A percentile compares a stretch with the other conserved stretches of the same genome.
These are phyloP conservation scores for Puccinia triticina DNA, from an alignment of 1,284 basidiomycete genomes.

Conservation along the genomic window DNA sequence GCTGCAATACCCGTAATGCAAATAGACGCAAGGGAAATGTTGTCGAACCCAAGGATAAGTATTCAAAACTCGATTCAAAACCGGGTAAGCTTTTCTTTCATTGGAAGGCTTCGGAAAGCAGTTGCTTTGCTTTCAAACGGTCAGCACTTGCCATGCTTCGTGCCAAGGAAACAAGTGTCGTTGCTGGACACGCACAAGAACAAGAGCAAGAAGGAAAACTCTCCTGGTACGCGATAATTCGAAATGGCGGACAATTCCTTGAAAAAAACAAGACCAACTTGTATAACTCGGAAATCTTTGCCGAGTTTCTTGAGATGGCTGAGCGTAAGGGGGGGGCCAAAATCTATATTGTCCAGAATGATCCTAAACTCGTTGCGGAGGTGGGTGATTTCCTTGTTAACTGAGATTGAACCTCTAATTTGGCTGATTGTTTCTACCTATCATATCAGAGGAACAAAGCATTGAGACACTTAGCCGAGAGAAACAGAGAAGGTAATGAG, in stretches of 20 bases:
- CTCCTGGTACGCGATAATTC: background rate
- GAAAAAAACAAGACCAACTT: background rate
- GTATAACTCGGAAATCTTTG: background rate
- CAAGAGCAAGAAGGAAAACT: background rate
- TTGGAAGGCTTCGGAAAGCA: background rate
- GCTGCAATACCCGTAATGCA: background rate
- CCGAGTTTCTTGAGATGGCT: background rate
- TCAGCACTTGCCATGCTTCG: background rate
- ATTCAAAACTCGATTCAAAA: background rate
- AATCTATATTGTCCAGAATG: background rate
- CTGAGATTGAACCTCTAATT: background rate
- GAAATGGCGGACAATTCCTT: background rate
- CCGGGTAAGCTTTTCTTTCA: background rate
- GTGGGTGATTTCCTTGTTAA: background rate
- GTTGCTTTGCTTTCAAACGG: background rate
- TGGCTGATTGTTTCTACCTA: too few relatives aligned
- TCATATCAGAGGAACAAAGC: background rate
- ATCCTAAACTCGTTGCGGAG: background rate
- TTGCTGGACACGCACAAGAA: background rate
- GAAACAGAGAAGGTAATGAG: background rate
- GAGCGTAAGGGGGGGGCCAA: background rate
- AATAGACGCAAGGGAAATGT: background rate
- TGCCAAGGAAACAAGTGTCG: background rate
- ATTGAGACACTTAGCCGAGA: background rate
- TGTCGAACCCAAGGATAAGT: background rate